Conservation (phyloP, 202 grass and related monocot species). For the Carex arenaria region DNA sequence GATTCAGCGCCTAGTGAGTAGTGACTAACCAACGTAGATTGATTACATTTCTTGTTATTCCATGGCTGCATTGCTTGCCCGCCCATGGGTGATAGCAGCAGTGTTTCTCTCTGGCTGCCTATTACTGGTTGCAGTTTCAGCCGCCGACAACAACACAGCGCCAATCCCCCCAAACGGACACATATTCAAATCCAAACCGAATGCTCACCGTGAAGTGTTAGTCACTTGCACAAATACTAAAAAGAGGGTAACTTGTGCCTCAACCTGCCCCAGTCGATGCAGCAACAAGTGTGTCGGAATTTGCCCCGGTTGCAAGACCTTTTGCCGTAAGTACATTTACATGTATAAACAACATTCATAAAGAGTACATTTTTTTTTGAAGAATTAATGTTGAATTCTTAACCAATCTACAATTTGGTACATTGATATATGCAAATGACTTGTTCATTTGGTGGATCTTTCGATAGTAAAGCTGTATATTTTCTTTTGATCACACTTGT, state of each 20-base stretch:
- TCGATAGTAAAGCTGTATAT: not conserved
- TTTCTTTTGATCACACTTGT: not conserved
- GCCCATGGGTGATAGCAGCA: not conserved
- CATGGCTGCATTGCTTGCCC: conserved; percentile 3
- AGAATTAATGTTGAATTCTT: not conserved
- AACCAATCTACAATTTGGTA: not conserved
- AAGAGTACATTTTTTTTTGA: not conserved
- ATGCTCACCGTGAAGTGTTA: not conserved
- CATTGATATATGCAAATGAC: too few species aligned
- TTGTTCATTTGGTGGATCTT: too few species aligned
- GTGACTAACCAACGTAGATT: not conserved
- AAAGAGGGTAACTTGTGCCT: conserved; percentile 9
- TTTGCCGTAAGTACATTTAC: conserved; percentile 35
- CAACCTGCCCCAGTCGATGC: conserved; percentile 40
- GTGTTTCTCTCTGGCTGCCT: conserved; percentile 1
- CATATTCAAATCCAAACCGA: not conserved
- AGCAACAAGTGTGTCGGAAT: conserved; percentile 37
- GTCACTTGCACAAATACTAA: not conserved
- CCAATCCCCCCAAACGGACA: not conserved
- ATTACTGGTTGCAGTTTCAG: not conserved
- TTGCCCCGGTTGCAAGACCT: conserved; percentile 57
- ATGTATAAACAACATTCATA: not conserved
- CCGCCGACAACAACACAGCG: not conserved
- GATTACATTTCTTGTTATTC: not conserved
- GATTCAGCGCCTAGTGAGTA: not conserved